Evolutionary conservation across 1,139 yeast genomes (phyloP).

Genomic region (Diutina siamensis): DNA sequence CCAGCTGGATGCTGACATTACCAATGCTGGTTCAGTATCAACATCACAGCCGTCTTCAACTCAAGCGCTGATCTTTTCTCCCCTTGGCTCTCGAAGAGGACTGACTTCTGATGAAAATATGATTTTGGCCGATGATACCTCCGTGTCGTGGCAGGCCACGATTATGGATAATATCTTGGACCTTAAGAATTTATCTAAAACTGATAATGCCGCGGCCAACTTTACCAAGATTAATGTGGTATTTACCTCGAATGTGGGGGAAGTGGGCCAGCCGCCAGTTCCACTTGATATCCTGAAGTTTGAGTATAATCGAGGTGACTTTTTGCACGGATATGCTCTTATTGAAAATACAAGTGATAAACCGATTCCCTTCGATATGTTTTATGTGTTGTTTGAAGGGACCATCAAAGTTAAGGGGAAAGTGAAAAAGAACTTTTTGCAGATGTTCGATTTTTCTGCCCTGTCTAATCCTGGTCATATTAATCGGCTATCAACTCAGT

Average conservation of each 20-base stretch:
- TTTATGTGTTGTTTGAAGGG: conserved; percentile 50
- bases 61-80: background rate
- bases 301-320: conserved; percentile 46
- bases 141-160: conserved; percentile 25
- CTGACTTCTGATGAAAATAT: background rate
- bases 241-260: conserved; percentile 28
- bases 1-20: background rate
- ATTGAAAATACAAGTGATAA: conserved; percentile 30
- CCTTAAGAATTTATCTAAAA: conserved; percentile 22
- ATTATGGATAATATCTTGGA: conserved; percentile 27
- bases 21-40: background rate
- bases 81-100: background rate
- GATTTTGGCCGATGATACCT: conserved; percentile 24
- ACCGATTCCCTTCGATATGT: conserved; percentile 42
- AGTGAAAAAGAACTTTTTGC: conserved; percentile 18
- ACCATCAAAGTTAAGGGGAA: conserved; percentile 13
- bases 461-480: conserved; percentile 24
- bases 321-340: conserved; percentile 39
- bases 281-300: conserved; percentile 22
- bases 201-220: conserved; percentile 18
- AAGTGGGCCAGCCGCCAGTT: conserved; percentile 17
- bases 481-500: conserved; percentile 18
- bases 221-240: conserved; percentile 18
- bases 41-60: background rate
- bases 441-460: conserved; percentile 35